Evolutionary conservation across 805 yeast genomes (phyloP).

Genomic region (Torulaspora franciscae): DNA sequence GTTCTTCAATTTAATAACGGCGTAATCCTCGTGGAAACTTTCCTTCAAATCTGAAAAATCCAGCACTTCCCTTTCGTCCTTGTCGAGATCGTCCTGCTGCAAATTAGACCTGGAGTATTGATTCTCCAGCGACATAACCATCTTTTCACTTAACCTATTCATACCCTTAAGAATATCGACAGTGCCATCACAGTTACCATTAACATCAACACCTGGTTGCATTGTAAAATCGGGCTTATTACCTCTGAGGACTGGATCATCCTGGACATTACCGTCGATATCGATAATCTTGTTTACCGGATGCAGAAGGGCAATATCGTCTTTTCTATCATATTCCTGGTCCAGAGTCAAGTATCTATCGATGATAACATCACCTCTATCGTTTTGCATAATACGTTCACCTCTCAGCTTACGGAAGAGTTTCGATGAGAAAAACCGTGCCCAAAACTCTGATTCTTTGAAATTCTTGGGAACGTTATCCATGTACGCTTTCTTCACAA

Average conservation of each 20-base stretch:
- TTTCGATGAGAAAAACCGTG: constrained; percentile 86
- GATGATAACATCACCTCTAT: constrained; percentile 76
- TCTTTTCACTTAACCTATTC: constrained; percentile 80
- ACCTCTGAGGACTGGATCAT: constrained; percentile 70
- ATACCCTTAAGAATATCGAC: constrained; percentile 76
- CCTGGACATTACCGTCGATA: constrained; percentile 73
- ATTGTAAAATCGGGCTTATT: constrained; percentile 86
- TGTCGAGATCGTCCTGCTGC: constrained; percentile 37
- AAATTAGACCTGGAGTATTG: constrained; percentile 38
- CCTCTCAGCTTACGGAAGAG: constrained; percentile 85
- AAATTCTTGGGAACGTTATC: constrained; percentile 83
- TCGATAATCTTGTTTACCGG: constrained; percentile 70
- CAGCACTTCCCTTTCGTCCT: constrained; percentile 43
- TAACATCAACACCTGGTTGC: constrained; percentile 49
- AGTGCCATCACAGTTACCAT: constrained; percentile 57
- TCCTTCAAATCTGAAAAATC: constrained; percentile 50
- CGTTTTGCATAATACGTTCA: constrained; percentile 68
- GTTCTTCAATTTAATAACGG: constrained; percentile 41
- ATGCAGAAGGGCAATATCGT: constrained; percentile 40
- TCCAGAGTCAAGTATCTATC: constrained; percentile 78
- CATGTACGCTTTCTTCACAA: constrained; percentile 79
- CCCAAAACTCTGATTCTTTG: constrained; percentile 92
- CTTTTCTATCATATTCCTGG: constrained; percentile 49
- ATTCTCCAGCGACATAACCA: constrained; percentile 55
- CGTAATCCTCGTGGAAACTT: constrained; percentile 45